Conservation (phyloP, 1,284 basidiomycete species). For the Cystobasidium pallidum region DNA sequence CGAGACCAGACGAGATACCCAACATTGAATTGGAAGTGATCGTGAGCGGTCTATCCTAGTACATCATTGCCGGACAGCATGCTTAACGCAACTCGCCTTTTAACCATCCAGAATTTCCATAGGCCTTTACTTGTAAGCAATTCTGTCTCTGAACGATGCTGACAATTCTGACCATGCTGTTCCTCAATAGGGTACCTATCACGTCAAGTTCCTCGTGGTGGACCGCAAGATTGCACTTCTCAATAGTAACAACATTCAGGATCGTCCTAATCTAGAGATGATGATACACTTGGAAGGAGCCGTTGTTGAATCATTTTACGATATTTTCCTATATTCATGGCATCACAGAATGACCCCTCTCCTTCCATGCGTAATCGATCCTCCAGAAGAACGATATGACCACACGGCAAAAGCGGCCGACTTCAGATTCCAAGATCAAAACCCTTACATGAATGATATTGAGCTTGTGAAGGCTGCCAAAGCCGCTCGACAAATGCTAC, state of each 20-base stretch:
- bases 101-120: constrained; percentile 56
- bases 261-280: constrained; percentile 70
- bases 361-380: constrained; percentile 61
- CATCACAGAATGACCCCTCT: constrained; percentile 65
- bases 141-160: constrained; percentile 45
- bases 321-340: constrained; percentile 71
- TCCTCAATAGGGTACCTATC: constrained; percentile 66
- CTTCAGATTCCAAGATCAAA: constrained; percentile 63
- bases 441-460: constrained; percentile 60
- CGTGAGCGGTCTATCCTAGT: no score
- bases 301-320: constrained; percentile 72
- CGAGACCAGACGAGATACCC: constrained; percentile 64
- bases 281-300: constrained; percentile 70
- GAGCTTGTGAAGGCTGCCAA: constrained; percentile 60
- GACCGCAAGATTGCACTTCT: constrained; percentile 72
- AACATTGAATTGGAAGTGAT: constrained; percentile 68
- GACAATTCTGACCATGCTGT: constrained; percentile 1
- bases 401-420: constrained; percentile 47
- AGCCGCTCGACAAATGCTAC: constrained; percentile 58
- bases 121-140: constrained; percentile 61
- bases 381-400: constrained; percentile 9
- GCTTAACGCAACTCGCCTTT: no score
- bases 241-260: constrained; percentile 59
- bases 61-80: no score
- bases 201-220: constrained; percentile 74